Percentiles rank a stretch among this genome's conserved stretches.
phyloP scores from a whole-genome alignment of 495 filamentous ascomycete genomes.

The Tuber indicum region DNA sequence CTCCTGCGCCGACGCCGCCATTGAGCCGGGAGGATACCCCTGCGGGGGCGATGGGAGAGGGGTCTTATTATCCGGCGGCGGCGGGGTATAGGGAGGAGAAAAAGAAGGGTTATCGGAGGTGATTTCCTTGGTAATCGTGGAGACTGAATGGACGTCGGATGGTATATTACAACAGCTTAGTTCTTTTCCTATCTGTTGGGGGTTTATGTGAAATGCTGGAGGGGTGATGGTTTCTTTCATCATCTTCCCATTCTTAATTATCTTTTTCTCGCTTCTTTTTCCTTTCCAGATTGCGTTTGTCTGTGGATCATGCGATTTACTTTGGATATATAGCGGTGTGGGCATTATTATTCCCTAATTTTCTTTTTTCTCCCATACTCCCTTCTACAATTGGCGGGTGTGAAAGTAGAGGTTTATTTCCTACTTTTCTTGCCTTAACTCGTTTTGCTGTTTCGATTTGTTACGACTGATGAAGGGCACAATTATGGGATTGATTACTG shows the following conservation, averaged over 20 bases:
- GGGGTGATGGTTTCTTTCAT: not conserved
- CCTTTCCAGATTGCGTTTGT: not conserved
- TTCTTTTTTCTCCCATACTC: not conserved
- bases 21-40: slow-evolving; percentile 23
- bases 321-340: not conserved
- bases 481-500: not conserved
- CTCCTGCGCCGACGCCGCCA: slow-evolving; percentile 30
- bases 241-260: not conserved
- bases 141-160: not conserved
- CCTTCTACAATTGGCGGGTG: not conserved
- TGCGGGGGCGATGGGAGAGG: slow-evolving; percentile 9
- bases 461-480: not conserved
- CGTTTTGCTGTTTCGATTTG: not conserved
- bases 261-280: not conserved
- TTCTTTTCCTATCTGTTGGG: not conserved
- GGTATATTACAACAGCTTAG: not conserved
- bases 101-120: slow-evolving; percentile 11
- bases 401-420: not conserved
- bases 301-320: not conserved
- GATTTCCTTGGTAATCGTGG: not conserved
- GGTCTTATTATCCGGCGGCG: slow-evolving; percentile 24
- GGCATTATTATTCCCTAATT: not conserved
- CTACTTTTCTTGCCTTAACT: not conserved
- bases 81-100: slow-evolving; percentile 17
- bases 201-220: not conserved